phyloP scores from a whole-genome alignment of 441 rosid genomes.

The Populus hybrid region DNA sequence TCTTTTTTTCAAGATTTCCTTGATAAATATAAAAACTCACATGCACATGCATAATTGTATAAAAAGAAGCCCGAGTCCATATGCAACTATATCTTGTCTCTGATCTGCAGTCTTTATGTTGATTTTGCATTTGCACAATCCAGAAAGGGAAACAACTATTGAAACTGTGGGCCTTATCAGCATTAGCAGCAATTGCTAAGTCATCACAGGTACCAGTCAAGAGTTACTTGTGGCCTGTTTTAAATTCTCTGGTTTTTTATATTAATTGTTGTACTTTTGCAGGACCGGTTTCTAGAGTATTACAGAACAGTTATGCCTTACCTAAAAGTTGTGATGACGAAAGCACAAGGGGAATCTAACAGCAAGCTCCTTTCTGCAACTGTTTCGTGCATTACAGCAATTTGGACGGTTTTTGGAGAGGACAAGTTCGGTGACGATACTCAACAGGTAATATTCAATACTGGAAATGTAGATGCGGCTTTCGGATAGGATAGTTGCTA shows the following conservation, averaged over 20 bases:
- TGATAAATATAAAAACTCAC: not conserved
- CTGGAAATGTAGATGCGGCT: not conserved
- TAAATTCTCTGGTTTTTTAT: not conserved
- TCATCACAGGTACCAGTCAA: slow-evolving; percentile 38
- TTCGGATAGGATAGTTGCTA: not conserved
- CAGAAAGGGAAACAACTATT: slow-evolving; percentile 50
- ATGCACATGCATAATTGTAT: not conserved
- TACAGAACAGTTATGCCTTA: slow-evolving; percentile 55
- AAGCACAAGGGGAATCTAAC: slow-evolving; percentile 44
- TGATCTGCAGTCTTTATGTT: not conserved
- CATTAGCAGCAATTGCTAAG: slow-evolving; percentile 48
- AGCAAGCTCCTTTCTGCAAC: slow-evolving; percentile 47
- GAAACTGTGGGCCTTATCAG: slow-evolving; percentile 47
- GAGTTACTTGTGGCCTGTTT: not conserved
- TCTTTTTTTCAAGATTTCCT: not conserved
- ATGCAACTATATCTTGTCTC: not conserved
- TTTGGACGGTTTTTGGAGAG: slow-evolving; percentile 54
- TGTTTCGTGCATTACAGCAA: slow-evolving; percentile 52
- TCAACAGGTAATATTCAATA: slow-evolving; percentile 36
- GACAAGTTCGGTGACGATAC: slow-evolving; percentile 45
- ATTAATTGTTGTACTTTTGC: slow-evolving; percentile 1
- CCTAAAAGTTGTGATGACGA: slow-evolving; percentile 48
- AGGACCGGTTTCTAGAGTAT: slow-evolving; percentile 50
- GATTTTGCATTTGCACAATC: not conserved
- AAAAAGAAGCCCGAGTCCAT: not conserved